Conservation (phyloP, 1,284 basidiomycete genomes). For the Leccinum cinnamomeum region DNA sequence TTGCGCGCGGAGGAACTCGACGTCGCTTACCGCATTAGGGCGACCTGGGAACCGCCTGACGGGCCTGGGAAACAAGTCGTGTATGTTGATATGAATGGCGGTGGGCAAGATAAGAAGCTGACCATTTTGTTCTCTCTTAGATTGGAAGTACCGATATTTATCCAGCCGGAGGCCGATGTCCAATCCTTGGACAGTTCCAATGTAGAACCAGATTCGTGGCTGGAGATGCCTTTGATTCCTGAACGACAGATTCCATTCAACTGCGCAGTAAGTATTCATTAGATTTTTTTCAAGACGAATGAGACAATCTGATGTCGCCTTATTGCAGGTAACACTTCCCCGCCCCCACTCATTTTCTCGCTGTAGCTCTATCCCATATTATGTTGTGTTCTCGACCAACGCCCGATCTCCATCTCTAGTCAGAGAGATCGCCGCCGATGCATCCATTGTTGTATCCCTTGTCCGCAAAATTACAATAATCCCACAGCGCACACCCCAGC, state of each 20-base stretch:
- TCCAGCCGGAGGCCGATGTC: conserved; percentile 59
- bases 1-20: conserved; percentile 44
- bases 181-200: conserved; percentile 53
- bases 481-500: conserved; percentile 35
- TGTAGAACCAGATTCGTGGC: conserved; percentile 52
- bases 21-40: conserved; percentile 55
- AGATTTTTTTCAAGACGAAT: conserved; percentile 2
- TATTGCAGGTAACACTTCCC: conserved; percentile 58
- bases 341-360: conserved; percentile 58
- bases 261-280: conserved; percentile 50
- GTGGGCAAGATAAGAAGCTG: not conserved
- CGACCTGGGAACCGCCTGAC: conserved; percentile 59
- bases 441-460: conserved; percentile 63
- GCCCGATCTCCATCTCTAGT: conserved; percentile 52
- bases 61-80: conserved; percentile 42
- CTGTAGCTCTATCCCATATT: conserved; percentile 58
- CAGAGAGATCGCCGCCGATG: conserved; percentile 65
- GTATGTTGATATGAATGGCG: conserved; percentile 39
- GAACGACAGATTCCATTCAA: conserved; percentile 62
- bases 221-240: conserved; percentile 63
- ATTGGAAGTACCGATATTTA: conserved; percentile 60
- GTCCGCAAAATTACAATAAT: conserved; percentile 55
- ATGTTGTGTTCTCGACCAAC: conserved; percentile 66
- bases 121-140: conserved; percentile 36
- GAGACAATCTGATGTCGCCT: not conserved